Evolutionary conservation across 257 asterid species (phyloP).

Genomic region (Petunia secreta): DNA sequence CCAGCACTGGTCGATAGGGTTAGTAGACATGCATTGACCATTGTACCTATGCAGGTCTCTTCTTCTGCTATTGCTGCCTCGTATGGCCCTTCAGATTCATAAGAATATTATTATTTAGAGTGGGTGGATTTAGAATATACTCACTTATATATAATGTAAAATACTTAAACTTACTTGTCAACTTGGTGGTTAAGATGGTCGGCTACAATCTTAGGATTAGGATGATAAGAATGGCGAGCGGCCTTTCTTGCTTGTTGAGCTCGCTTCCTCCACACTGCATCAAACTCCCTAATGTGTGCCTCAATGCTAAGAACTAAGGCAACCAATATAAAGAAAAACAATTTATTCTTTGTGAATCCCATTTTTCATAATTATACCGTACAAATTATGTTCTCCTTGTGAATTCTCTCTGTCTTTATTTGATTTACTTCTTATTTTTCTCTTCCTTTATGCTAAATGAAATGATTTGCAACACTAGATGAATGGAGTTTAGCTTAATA

Average conservation of each 20-base stretch:
- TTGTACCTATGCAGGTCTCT: constrained; percentile 32
- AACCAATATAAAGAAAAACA: constrained; percentile 31
- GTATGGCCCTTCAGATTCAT: constrained; percentile 28
- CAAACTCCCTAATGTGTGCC: constrained; percentile 27
- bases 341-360: constrained; percentile 36
- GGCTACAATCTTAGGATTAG: constrained; percentile 39
- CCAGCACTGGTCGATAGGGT: constrained; percentile 73
- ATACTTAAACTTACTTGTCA: constrained; percentile 37
- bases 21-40: constrained; percentile 56
- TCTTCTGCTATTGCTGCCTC: constrained; percentile 39
- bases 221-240: constrained; percentile 49
- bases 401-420: neutral
- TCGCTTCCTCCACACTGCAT: constrained; percentile 48
- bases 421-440: neutral
- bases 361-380: constrained; percentile 27
- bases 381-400: neutral
- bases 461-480: neutral
- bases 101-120: neutral
- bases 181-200: constrained; percentile 44
- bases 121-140: neutral
- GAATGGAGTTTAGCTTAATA: neutral
- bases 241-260: constrained; percentile 42
- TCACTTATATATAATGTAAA: no score
- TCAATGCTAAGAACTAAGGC: constrained; percentile 25
- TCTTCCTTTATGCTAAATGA: neutral